Percentiles rank a stretch among this genome's conserved stretches.
phyloP scores from a whole-genome alignment of 78 protist species.

The Emiliania huxleyi region DNA sequence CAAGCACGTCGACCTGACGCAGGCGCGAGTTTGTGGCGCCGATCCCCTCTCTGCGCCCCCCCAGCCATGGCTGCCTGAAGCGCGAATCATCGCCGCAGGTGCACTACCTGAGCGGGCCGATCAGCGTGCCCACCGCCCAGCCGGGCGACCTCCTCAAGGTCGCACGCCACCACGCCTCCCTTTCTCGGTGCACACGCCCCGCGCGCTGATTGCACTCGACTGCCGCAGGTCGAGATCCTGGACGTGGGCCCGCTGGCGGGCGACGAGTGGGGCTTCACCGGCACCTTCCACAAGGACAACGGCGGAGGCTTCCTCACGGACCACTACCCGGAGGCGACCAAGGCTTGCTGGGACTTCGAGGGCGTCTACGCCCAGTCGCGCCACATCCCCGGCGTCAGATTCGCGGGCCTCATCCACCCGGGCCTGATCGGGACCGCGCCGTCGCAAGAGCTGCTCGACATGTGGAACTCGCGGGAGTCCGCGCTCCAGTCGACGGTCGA shows the following conservation, averaged over 20 bases:
- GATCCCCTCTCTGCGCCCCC: no score
- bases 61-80: no score
- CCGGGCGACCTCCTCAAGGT: slow-evolving; percentile 25
- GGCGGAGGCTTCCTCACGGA: slow-evolving; percentile 17
- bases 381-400: slow-evolving; percentile 29
- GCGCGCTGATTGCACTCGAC: no score
- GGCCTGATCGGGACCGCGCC: slow-evolving; percentile 40
- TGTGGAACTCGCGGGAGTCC: slow-evolving; percentile 8
- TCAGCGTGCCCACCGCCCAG: background rate
- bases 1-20: slow-evolving; percentile 16
- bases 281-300: slow-evolving; percentile 29
- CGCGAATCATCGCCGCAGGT: no score
- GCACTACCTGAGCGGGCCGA: background rate
- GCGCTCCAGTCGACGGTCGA: no score
- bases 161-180: no score
- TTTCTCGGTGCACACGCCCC: no score
- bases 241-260: slow-evolving; percentile 15
- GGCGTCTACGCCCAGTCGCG: slow-evolving; percentile 18
- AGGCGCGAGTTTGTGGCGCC: no score
- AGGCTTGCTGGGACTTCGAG: slow-evolving; percentile 32
- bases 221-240: slow-evolving; percentile 11
- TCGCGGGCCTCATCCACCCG: slow-evolving; percentile 26
- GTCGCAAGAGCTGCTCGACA: background rate
- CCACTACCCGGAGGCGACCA: slow-evolving; percentile 16
- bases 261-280: slow-evolving; percentile 32